Evolutionary conservation across 345 rosid species (phyloP).

Genomic region (Hirschfeldia incana): DNA sequence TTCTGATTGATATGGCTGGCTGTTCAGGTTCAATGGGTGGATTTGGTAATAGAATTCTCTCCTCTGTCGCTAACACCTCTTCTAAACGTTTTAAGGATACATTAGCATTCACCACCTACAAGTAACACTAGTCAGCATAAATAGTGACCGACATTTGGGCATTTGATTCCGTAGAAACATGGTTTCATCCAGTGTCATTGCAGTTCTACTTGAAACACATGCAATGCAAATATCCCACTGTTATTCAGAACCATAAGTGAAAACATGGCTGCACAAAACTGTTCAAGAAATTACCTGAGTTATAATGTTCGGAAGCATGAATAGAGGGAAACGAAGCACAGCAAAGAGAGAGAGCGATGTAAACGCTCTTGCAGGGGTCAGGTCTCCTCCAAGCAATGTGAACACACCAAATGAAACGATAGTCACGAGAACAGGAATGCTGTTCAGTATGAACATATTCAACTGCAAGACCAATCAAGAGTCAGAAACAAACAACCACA

Average conservation of each 20-base stretch:
- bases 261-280: not conserved
- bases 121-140: slow-evolving; percentile 12
- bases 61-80: slow-evolving; percentile 87
- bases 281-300: slow-evolving; percentile 67
- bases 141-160: too few species aligned
- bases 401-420: slow-evolving; percentile 89
- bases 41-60: slow-evolving; percentile 89
- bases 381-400: slow-evolving; percentile 95
- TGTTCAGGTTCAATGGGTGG: slow-evolving; percentile 73
- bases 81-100: slow-evolving; percentile 95
- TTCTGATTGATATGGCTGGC: slow-evolving; percentile 80
- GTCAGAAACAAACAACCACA: slow-evolving; percentile 27
- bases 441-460: slow-evolving; percentile 79
- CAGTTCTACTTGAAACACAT: too few species aligned
- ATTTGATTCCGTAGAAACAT: too few species aligned
- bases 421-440: slow-evolving; percentile 93
- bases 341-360: slow-evolving; percentile 95
- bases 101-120: slow-evolving; percentile 89
- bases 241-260: not conserved
- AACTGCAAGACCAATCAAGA: slow-evolving; percentile 53
- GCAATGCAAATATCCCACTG: not conserved
- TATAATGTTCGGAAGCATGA: slow-evolving; percentile 91
- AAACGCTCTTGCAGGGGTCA: slow-evolving; percentile 97
- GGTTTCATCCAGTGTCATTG: too few species aligned
- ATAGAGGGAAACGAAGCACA: slow-evolving; percentile 94